phyloP scores from a whole-genome alignment of 768 basidiomycete species.

The Pleurotus ostreatus region DNA sequence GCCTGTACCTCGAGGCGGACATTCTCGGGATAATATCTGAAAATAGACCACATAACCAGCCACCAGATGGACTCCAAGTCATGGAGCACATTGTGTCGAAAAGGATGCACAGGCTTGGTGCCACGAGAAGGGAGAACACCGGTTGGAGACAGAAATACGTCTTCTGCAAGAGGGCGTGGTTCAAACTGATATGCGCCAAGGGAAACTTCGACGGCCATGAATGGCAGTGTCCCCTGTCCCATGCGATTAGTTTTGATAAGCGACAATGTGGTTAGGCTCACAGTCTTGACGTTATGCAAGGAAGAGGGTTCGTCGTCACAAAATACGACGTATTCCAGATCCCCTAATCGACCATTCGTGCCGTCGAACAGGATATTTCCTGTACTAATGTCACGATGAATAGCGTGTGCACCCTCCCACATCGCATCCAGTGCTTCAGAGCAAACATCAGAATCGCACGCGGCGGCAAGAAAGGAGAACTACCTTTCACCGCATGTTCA shows the following conservation, averaged over 20 bases:
- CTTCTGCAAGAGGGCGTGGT: background rate
- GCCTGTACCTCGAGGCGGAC: background rate
- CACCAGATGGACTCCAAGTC: slow-evolving; percentile 15
- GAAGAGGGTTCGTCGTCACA: background rate
- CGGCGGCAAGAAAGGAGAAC: background rate
- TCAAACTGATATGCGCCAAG: background rate
- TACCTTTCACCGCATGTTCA: slow-evolving; percentile 4
- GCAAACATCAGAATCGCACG: background rate
- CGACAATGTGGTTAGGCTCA: background rate
- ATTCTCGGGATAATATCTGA: background rate
- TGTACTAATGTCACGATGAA: slow-evolving; percentile 15
- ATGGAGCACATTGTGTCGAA: slow-evolving; percentile 10
- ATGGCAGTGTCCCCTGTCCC: slow-evolving; percentile 9
- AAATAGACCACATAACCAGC: slow-evolving; percentile 8
- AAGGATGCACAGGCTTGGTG: background rate
- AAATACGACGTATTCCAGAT: slow-evolving; percentile 10
- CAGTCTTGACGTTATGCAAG: slow-evolving; percentile 5
- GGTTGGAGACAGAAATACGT: background rate
- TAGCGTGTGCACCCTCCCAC: slow-evolving; percentile 1
- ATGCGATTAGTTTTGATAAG: background rate
- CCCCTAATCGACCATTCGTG: slow-evolving; percentile 8
- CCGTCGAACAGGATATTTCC: slow-evolving; percentile 11
- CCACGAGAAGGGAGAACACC: background rate
- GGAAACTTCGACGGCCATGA: slow-evolving; percentile 12
- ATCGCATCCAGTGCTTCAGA: slow-evolving; percentile 8